Evolutionary conservation across 208 protist species (phyloP), one percentile per base, ranked within the genome.

Genomic region (Wallacemonas sp.): DNA sequence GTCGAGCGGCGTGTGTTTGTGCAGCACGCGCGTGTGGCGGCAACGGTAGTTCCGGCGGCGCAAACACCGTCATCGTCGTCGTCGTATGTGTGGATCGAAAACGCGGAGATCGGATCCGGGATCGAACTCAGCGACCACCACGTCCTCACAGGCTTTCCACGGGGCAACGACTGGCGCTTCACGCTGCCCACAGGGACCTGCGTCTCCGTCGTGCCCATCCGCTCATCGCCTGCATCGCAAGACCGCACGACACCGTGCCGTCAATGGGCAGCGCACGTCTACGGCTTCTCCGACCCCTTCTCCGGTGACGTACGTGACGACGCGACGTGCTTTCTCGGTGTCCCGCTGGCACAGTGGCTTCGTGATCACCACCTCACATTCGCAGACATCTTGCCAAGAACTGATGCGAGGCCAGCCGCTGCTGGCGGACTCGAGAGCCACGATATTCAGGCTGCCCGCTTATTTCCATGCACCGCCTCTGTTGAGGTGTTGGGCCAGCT

Each of bases 271-370:
- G 69, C 63, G 24, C 76, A 76, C 17, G 70, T 77, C 12, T 87
- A 87, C 65, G 76, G 79, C 46, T 75, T 76, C 27, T 32, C 60
- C 52, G 80, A 83, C 52, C 27, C 46, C 8, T 87, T 82, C 61
- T 39, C 62, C 24, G 80, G 76, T 19, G 56, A 67, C 24, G 58
- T 79, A 11, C 33, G 30, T 48, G 69, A 26, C 16, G 38, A 17
- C 11, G n/a, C 49, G 17, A 80, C 80, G 21, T 14, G 46, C 0
- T 87, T 83, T 44, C 65, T 87, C 60, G 72, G 74, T 1, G 23
- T 54, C 21, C 61, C 54, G 11, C 34, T 87, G 32, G 26, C 26
- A 17, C 41, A 62, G 6, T 87, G 81, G 81, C 65, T 87, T 11
- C 6, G 29, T 17, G 62, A 30, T 4, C 76, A 66, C 16, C 47